Percentiles rank a stretch among this genome's conserved stretches.
These are phyloP conservation scores for Whalleya microplaca DNA, from an alignment of 2,329 filamentous ascomycete species.

Conservation along the genomic window DNA sequence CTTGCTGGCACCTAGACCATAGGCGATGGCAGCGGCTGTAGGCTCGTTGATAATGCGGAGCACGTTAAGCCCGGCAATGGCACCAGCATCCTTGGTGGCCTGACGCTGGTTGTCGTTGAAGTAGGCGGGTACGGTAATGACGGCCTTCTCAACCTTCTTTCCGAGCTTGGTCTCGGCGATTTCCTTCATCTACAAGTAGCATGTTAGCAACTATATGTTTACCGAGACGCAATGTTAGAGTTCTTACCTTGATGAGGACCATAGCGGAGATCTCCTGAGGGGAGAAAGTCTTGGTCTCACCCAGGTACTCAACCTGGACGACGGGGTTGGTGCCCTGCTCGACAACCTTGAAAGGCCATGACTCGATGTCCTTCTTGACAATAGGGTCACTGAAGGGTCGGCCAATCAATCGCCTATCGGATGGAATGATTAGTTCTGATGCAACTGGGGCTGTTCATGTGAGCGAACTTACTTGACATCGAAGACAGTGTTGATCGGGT, in stretches of 20 bases:
- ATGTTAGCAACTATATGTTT: constrained; percentile 21
- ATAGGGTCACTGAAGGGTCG: constrained; percentile 92
- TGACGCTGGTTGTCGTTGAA: constrained; percentile 99
- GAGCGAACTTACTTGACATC: constrained; percentile 84
- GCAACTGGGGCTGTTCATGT: neutral
- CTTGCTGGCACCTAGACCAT: constrained; percentile 95
- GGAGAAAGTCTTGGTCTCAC: constrained; percentile 93
- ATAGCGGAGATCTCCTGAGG: constrained; percentile 99
- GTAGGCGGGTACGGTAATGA: constrained; percentile 98
- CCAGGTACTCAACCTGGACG: constrained; percentile 94
- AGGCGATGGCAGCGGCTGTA: constrained; percentile 96
- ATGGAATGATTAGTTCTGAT: constrained; percentile 6
- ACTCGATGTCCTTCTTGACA: constrained; percentile 98
- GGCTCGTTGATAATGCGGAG: constrained; percentile 99
- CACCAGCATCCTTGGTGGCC: constrained; percentile 98
- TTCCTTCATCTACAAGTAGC: constrained; percentile 84
- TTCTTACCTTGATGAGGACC: constrained; percentile 90
- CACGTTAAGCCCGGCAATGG: constrained; percentile 95
- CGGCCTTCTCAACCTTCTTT: constrained; percentile 98
- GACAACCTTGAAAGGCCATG: constrained; percentile 98
- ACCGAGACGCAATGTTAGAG: neutral
- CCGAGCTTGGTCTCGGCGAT: constrained; percentile 97
- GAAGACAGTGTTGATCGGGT: constrained; percentile 97
- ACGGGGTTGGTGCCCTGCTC: constrained; percentile 86
- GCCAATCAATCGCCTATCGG: constrained; percentile 87